Evolutionary conservation across 306 rosid species (phyloP), one percentile per base, ranked within the genome.

Genomic region (Rosa rugosa): DNA sequence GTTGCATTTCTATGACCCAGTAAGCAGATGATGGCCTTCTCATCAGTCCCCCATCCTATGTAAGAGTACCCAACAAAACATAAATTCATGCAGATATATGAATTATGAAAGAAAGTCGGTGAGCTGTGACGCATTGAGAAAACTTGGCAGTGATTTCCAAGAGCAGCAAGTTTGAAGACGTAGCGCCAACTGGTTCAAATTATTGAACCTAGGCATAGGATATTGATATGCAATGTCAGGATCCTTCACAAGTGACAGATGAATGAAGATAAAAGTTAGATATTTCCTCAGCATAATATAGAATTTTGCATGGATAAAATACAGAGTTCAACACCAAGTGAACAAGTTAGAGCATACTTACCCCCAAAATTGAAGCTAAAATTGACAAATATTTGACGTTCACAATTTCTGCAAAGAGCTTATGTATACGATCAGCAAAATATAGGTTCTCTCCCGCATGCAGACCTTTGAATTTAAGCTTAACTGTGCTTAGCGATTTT

Each of bases 21-120:
- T 47, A 92, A 83, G 31, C 82, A 8, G 80, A 92, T 87, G 6
- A 91, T 76, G 14, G 84, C 85, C 88, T 92, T 91, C 89, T 84
- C 97, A 86, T 92, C 87, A 22, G 94, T 86, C 9, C 98, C 98
- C 97, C 93, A 94, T 36, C 98, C 98, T 94, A 31, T 27, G 31
- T 27, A 27, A 27, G 31, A 27, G 31, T 27, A 27, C 31, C 31
- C 31, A 27, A 27, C 31, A 27, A 27, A 27, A 27, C 31, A 27
- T 27, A 27, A 27, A 27, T 27, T 27, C 31, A 27, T 27, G 31
- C 31, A 27, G 31, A 27, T 27, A 27, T 27, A 27, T 27, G 31
- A 27, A 27, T 27, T 27, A 1, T 27, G 31, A 27, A 27, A 27
- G 31, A 27, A 27, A 27, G 31, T 2, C 31, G 31, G 31, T 27